Conservation (phyloP, 78 protist species). For the Emiliania huxleyi region DNA sequence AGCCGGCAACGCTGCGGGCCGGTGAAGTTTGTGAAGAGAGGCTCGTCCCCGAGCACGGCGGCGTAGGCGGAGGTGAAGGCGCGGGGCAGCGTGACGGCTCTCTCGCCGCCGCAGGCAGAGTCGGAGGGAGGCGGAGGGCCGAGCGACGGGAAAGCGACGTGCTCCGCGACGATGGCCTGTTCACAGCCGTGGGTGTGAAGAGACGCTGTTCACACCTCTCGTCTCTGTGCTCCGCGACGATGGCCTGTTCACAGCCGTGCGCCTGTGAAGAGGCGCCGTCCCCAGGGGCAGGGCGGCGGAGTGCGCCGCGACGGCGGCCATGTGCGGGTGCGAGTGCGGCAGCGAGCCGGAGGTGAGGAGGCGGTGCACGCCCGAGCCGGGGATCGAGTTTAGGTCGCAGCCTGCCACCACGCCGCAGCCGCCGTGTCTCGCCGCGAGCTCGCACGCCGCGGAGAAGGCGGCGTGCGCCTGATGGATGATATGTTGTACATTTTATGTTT, state of each 20-base stretch:
- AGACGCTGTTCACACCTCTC: too few species aligned
- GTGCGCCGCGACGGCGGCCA: not conserved
- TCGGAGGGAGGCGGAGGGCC: too few species aligned
- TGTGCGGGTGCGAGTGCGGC: not conserved
- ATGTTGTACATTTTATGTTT: too few species aligned
- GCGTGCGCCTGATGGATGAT: not conserved
- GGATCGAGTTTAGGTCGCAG: conserved; percentile 21
- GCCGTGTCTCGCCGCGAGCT: not conserved
- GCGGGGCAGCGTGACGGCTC: not conserved
- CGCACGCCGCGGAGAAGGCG: not conserved
- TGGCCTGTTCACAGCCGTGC: too few species aligned
- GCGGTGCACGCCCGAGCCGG: not conserved
- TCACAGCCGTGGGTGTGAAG: too few species aligned
- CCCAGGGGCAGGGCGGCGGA: not conserved
- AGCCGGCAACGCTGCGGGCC: not conserved
- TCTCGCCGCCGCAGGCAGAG: not conserved
- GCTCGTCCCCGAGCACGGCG: not conserved
- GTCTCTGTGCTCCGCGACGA: too few species aligned
- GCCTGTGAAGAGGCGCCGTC: too few species aligned
- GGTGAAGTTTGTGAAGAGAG: conserved; percentile 12
- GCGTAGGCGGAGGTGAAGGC: not conserved
- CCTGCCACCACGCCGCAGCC: not conserved
- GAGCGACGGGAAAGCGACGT: not conserved
- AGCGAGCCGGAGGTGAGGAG: not conserved
- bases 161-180: not conserved